Conservation (phyloP, 2,329 filamentous ascomycete species). For the Pestalotiopsis fici region DNA sequence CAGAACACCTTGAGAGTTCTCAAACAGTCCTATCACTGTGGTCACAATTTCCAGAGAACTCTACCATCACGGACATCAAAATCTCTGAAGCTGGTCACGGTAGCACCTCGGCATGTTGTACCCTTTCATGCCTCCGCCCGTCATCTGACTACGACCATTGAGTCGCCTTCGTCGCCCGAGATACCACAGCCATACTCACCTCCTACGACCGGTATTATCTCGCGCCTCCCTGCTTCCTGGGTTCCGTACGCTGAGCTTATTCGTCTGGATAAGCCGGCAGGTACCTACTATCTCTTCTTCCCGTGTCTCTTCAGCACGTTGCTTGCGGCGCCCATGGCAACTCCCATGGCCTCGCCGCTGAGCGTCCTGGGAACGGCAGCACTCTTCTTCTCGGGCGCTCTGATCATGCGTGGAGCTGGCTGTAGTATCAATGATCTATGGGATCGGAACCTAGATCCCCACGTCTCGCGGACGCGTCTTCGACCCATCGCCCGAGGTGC, state of each 20-base stretch:
- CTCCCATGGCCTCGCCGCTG: conserved; percentile 59
- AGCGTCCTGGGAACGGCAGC: conserved; percentile 64
- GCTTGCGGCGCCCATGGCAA: conserved; percentile 71
- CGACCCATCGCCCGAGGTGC: conserved; percentile 82
- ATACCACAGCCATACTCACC: conserved; percentile 54
- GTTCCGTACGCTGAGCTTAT: conserved; percentile 82
- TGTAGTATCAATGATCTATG: conserved; percentile 91
- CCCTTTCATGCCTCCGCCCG: conserved; percentile 8
- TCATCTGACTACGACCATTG: conserved; percentile 15
- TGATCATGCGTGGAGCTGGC: conserved; percentile 85
- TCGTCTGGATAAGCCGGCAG: conserved; percentile 78
- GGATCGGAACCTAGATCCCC: conserved; percentile 84
- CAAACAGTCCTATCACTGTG: background rate
- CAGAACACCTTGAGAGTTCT: background rate
- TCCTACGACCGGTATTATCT: conserved; percentile 72
- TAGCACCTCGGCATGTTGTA: conserved; percentile 9
- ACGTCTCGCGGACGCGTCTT: conserved; percentile 73
- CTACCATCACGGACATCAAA: background rate
- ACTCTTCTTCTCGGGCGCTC: conserved; percentile 74
- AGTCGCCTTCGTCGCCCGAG: conserved; percentile 18
- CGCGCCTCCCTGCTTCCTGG: conserved; percentile 67
- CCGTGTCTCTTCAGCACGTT: conserved; percentile 85
- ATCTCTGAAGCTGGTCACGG: background rate
- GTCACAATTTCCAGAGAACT: background rate
- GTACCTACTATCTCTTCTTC: conserved; percentile 83